These are phyloP conservation scores for Neurospora pannonica DNA, from an alignment of 495 filamentous ascomycete species.

Conservation along the genomic window DNA sequence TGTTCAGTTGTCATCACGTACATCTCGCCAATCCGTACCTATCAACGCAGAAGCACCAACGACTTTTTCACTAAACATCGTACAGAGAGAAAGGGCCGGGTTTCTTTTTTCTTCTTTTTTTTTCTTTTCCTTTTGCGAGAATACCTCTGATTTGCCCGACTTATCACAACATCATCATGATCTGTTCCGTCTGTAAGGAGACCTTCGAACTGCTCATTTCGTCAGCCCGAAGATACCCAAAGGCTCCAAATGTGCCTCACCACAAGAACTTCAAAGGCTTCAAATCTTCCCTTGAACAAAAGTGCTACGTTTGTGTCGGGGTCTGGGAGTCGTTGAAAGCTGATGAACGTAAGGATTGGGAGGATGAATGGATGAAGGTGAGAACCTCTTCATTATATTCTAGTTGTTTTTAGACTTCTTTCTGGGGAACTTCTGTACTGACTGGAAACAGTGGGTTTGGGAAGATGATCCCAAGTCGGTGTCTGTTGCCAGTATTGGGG, in stretches of 20 bases:
- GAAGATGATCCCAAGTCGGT: neutral
- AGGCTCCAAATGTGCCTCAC: neutral
- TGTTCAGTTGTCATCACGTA: neutral
- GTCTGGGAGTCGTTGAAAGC: neutral
- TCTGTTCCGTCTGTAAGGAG: neutral
- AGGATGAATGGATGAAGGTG: neutral
- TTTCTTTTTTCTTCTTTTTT: neutral
- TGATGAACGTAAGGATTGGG: neutral
- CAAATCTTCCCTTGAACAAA: neutral
- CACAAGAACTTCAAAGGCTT: neutral
- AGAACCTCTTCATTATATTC: neutral
- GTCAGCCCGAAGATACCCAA: neutral
- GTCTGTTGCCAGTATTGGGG: neutral
- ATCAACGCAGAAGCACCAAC: neutral
- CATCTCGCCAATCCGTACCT: neutral
- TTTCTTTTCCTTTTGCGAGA: neutral
- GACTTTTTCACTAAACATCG: neutral
- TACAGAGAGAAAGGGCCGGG: neutral
- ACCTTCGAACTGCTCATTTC: neutral
- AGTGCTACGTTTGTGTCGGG: neutral
- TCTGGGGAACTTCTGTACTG: neutral
- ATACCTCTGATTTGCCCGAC: neutral
- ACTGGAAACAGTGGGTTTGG: neutral
- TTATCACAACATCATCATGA: neutral
- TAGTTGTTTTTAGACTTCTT: neutral